Evolutionary conservation across 768 basidiomycete species (phyloP), one percentile per base, ranked within the genome.

Genomic region (Lactifluus piperatus): DNA sequence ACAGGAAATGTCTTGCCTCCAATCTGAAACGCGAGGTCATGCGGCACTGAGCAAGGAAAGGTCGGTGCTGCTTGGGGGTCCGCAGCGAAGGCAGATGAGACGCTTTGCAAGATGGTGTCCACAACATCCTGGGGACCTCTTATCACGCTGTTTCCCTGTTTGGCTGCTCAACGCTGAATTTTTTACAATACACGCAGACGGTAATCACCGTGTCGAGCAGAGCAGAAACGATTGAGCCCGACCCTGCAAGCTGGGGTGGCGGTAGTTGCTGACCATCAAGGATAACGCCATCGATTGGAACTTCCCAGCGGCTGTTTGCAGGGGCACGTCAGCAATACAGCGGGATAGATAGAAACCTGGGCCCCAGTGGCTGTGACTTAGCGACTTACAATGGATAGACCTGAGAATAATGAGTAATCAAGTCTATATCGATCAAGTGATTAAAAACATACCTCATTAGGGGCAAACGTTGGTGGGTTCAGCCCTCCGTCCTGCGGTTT

Each of bases 61-160:
- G 62, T 64, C 49, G 62, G 59, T 3, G 8, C 27, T 14, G 48
- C 60, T 6, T 50, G 32, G 11, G 51, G 8, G n/a, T 64, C 46
- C 4, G 47, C 39, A 39, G 59, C 48, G 44, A 54, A 64, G 11
- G 48, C 51, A 2, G 62, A 43, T 7, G 62, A 64, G 46, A 64
- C 62, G 5, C 34, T 36, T 13, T n/a, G 34, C 55, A 64, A 22
- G 47, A 62, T 51, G 9, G 54, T 46, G 34, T 56, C 14, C 41
- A 64, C 48, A 43, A 61, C 41, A 36, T 64, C 62, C 2, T 22
- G 11, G 8, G 87, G 88, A 9, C 87, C 88, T 26, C 88, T 85
- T 52, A 91, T 75, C 43, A 88, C 76, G 9, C 86, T 88, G 72
- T 84, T 89, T 0, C 88, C 88, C 86, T 88, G 32, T 22, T 37